These are phyloP conservation scores for Deinandra increscens DNA, from an alignment of 129 eudicot genomes.

Conservation along the genomic window DNA sequence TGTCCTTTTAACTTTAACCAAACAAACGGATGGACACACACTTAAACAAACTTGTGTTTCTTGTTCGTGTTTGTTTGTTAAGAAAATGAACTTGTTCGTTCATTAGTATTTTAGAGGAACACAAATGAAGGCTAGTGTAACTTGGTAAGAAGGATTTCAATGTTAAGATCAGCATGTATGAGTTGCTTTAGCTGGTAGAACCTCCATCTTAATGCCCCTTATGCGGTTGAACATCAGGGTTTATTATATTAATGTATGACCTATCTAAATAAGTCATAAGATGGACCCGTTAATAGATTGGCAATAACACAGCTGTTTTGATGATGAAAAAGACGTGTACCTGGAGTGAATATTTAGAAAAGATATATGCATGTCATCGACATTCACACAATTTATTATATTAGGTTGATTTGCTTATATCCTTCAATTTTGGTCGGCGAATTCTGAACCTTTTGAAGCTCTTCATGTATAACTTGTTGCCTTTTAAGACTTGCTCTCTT, in stretches of 20 bases:
- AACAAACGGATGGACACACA: too few relatives aligned
- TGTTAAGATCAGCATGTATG: background rate
- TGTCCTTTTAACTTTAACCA: too few relatives aligned
- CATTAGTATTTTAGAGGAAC: too few relatives aligned
- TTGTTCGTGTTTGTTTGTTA: too few relatives aligned
- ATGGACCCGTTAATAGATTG: background rate
- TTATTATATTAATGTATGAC: background rate
- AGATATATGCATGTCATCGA: background rate
- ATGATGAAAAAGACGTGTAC: background rate
- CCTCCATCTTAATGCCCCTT: background rate
- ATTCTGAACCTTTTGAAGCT: background rate
- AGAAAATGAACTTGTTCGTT: too few relatives aligned
- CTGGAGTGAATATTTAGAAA: background rate
- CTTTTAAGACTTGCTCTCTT: constrained; percentile 1
- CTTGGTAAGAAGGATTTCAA: background rate
- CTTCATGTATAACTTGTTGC: background rate
- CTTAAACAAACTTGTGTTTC: too few relatives aligned
- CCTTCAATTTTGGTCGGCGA: constrained; percentile 2
- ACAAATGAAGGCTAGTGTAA: background rate
- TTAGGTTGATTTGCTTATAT: background rate
- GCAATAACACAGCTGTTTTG: background rate
- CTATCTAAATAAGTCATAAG: background rate
- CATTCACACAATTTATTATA: background rate
- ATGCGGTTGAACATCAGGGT: background rate
- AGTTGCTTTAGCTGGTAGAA: background rate